Conservation (phyloP, 2,329 filamentous ascomycete species). For the Endothia cerciana region DNA sequence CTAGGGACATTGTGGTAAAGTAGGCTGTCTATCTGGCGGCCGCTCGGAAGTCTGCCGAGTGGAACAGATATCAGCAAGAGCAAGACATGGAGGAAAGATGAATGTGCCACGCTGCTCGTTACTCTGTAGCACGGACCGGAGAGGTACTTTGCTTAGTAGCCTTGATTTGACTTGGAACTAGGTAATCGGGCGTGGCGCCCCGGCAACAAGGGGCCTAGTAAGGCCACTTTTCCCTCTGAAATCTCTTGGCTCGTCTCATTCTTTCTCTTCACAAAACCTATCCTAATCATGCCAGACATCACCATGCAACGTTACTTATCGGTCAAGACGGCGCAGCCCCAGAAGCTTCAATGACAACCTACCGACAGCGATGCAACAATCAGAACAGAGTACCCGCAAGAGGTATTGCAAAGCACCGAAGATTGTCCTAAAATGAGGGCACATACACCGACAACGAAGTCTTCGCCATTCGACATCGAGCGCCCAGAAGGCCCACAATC, state of each 20-base stretch:
- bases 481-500: neutral
- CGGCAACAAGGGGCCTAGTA: conserved; percentile 18
- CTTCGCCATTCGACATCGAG: neutral
- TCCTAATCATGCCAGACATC: neutral
- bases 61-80: neutral
- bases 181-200: conserved; percentile 18
- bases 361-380: neutral
- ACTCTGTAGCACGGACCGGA: conserved; percentile 16
- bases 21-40: neutral
- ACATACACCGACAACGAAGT: neutral
- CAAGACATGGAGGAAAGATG: conserved; percentile 23
- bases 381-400: too few species aligned
- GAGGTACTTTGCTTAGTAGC: conserved; percentile 1
- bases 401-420: neutral
- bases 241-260: conserved; percentile 27
- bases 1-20: neutral
- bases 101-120: conserved; percentile 18
- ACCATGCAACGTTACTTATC: neutral
- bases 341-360: neutral
- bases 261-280: conserved; percentile 15
- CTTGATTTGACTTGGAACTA: conserved; percentile 20
- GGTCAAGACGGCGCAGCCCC: neutral
- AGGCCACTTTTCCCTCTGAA: conserved; percentile 9
- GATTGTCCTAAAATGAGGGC: neutral
- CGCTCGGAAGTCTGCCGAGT: neutral